These are phyloP conservation scores for Microsporum canis DNA, from an alignment of 2,329 filamentous ascomycete species.

Conservation along the genomic window DNA sequence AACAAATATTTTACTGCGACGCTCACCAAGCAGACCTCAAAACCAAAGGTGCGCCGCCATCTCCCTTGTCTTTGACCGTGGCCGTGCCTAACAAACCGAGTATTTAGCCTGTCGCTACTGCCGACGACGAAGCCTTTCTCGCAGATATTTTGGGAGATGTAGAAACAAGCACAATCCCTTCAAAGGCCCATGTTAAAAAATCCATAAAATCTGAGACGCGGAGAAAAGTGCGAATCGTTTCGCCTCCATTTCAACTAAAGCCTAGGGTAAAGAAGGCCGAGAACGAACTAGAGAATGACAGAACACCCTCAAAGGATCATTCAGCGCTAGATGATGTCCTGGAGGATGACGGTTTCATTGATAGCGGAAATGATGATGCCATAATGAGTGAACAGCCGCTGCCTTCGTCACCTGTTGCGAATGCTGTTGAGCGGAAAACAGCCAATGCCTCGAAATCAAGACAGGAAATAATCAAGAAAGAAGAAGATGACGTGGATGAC, in stretches of 20 bases:
- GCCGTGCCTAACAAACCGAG: neutral
- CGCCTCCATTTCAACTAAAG: conserved; percentile 47
- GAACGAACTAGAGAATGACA: conserved; percentile 37
- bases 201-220: conserved; percentile 62
- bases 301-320: conserved; percentile 11
- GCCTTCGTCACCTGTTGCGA: conserved; percentile 76
- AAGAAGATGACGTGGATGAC: conserved; percentile 64
- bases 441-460: conserved; percentile 40
- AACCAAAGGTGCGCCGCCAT: conserved; percentile 57
- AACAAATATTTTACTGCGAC: conserved; percentile 88
- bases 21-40: conserved; percentile 49
- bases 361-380: conserved; percentile 56
- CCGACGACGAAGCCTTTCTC: conserved; percentile 83
- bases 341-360: conserved; percentile 28
- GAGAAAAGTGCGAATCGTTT: conserved; percentile 68
- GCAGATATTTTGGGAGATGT: conserved; percentile 75
- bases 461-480: conserved; percentile 23
- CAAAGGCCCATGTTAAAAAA: conserved; percentile 46
- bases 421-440: conserved; percentile 61
- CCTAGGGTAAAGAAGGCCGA: neutral
- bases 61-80: conserved; percentile 5
- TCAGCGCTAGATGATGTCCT: conserved; percentile 31
- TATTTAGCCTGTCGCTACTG: conserved; percentile 46
- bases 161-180: conserved; percentile 59
- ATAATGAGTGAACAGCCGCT: conserved; percentile 76